Percentiles rank a stretch among this genome's conserved stretches.
These are phyloP conservation scores for Alternaria dauci DNA, from an alignment of 2,329 filamentous ascomycete species.

Conservation along the genomic window DNA sequence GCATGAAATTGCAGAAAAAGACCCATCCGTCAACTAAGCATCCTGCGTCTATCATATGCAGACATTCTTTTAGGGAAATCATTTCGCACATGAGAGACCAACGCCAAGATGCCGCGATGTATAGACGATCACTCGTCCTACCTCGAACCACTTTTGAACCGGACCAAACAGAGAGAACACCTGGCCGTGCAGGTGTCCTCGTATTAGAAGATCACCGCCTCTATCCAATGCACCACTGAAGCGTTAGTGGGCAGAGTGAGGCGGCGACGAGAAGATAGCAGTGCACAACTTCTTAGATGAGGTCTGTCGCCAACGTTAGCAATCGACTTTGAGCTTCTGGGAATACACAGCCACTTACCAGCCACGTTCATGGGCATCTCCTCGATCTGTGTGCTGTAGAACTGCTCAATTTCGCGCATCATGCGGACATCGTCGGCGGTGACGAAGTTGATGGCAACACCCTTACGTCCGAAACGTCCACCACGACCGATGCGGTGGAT, in stretches of 20 bases:
- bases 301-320: conserved; percentile 39
- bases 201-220: conserved; percentile 45
- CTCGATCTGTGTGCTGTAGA: conserved; percentile 99
- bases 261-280: conserved; percentile 36
- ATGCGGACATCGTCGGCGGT: conserved; percentile 98
- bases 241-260: conserved; percentile 34
- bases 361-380: conserved; percentile 98
- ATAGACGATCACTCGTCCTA: conserved; percentile 43
- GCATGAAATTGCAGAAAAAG: conserved; percentile 42
- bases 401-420: conserved; percentile 99
- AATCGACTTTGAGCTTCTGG: not conserved
- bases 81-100: conserved; percentile 52
- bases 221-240: conserved; percentile 37
- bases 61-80: conserved; percentile 49
- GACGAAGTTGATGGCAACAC: conserved; percentile 99
- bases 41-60: conserved; percentile 49
- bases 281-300: conserved; percentile 49
- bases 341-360: conserved; percentile 56
- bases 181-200: conserved; percentile 44
- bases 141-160: conserved; percentile 48
- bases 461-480: conserved; percentile 99
- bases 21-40: conserved; percentile 42
- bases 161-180: conserved; percentile 38
- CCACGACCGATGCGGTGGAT: conserved; percentile 99
- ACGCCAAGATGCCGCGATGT: conserved; percentile 54